phyloP scores from a whole-genome alignment of 495 filamentous ascomycete genomes.

The Tuber aestivum region DNA sequence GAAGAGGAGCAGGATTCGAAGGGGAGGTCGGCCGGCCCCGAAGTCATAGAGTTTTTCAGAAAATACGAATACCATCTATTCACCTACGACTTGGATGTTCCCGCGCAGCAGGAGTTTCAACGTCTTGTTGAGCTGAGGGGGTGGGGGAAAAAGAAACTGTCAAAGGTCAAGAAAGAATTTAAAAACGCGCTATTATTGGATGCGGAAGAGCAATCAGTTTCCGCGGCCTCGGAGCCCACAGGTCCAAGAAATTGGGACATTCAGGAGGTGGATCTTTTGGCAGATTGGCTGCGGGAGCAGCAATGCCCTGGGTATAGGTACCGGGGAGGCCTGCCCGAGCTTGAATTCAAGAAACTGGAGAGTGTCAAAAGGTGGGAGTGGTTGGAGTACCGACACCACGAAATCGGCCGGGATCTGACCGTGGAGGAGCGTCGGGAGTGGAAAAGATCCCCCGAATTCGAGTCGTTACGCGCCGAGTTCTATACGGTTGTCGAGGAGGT shows the following conservation, averaged over 20 bases:
- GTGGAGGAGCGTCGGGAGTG: background rate
- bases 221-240: background rate
- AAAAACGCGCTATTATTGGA: background rate
- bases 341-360: background rate
- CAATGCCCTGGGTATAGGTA: background rate
- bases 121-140: background rate
- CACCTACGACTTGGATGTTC: background rate
- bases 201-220: background rate
- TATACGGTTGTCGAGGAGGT: background rate
- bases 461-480: background rate
- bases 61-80: background rate
- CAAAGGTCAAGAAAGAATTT: background rate
- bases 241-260: background rate
- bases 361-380: background rate
- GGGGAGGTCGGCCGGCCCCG: background rate
- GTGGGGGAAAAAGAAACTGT: background rate
- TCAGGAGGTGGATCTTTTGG: background rate
- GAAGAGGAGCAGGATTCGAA: background rate
- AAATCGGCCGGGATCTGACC: background rate
- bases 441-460: background rate
- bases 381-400: fast-evolving
- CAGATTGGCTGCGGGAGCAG: background rate
- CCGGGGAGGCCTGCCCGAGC: background rate
- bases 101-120: background rate
- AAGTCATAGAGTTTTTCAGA: background rate